These are phyloP conservation scores for Phoma sp. DNA, from an alignment of 2,329 filamentous ascomycete species.

Conservation along the genomic window DNA sequence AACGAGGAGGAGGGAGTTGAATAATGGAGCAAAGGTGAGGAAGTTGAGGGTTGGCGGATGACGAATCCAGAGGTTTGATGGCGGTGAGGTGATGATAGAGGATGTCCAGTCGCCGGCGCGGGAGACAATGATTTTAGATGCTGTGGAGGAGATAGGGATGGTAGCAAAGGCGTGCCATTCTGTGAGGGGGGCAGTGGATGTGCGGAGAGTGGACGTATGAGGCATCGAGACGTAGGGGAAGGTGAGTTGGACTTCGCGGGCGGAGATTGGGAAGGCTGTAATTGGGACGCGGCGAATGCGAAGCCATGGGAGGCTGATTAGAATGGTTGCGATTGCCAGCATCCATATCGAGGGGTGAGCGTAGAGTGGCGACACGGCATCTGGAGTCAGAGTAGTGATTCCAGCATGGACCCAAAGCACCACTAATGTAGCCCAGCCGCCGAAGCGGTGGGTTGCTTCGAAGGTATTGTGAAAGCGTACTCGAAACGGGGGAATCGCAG, in stretches of 20 bases:
- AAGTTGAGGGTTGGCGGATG: conserved; percentile 28
- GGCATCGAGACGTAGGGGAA: conserved; percentile 34
- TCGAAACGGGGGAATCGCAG: conserved; percentile 36
- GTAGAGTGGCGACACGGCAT: conserved; percentile 4
- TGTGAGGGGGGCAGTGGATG: conserved; percentile 27
- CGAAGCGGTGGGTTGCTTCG: conserved; percentile 46
- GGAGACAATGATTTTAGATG: conserved; percentile 39
- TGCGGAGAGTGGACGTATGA: conserved; percentile 32
- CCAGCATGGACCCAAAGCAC: conserved; percentile 38
- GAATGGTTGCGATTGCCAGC: conserved; percentile 67
- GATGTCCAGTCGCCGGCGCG: conserved; percentile 47
- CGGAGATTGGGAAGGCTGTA: conserved; percentile 69
- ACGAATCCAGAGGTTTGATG: conserved; percentile 26
- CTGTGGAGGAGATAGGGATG: conserved; percentile 36
- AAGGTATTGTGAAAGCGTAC: conserved; percentile 42
- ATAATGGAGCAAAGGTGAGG: conserved; percentile 26
- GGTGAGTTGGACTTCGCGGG: conserved; percentile 74
- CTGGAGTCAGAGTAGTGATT: conserved; percentile 14
- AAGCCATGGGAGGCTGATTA: conserved; percentile 76
- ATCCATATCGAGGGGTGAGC: conserved; percentile 65
- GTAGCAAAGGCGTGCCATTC: conserved; percentile 52
- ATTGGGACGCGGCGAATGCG: conserved; percentile 73
- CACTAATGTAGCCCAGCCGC: conserved; percentile 39
- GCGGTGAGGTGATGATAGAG: conserved; percentile 20
- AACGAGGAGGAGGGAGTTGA: conserved; percentile 29